A percentile compares a stretch with the other conserved stretches of the same genome.
Evolutionary conservation across 176 grass and related monocot species (phyloP).

Genomic region (Thalia dealbata): DNA sequence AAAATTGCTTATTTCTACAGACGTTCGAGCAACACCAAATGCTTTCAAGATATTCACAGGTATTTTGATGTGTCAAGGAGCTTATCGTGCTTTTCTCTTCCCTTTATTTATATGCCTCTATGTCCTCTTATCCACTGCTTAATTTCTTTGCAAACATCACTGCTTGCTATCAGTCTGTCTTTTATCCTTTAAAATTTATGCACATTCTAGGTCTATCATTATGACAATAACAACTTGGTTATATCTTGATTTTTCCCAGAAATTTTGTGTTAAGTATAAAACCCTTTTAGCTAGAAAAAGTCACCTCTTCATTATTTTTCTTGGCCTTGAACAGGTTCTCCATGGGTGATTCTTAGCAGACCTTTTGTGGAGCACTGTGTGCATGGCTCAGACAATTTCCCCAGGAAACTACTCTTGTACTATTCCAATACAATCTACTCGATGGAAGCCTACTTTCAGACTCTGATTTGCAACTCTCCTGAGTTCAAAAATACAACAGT

Average conservation of each 20-base stretch:
- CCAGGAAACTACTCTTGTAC: constrained; percentile 67
- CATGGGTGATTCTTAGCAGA: constrained; percentile 70
- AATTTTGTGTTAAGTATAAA: background rate
- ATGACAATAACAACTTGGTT: background rate
- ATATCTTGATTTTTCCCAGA: background rate
- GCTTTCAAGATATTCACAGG: constrained; percentile 88
- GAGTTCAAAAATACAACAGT: constrained; percentile 55
- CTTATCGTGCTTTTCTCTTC: background rate
- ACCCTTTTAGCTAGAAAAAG: background rate
- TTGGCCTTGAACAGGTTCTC: constrained; percentile 44
- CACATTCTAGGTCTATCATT: background rate
- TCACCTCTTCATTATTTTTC: background rate
- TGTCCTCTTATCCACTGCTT: constrained; percentile 1
- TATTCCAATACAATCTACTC: constrained; percentile 52
- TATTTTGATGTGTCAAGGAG: constrained; percentile 4
- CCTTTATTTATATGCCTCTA: background rate
- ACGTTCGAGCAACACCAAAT: constrained; percentile 46
- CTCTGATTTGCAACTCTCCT: constrained; percentile 54
- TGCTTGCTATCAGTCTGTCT: background rate
- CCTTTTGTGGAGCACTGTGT: constrained; percentile 61
- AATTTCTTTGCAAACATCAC: background rate
- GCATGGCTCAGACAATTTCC: constrained; percentile 54
- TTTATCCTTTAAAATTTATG: background rate
- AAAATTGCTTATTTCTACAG: constrained; percentile 19
- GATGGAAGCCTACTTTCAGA: constrained; percentile 82